These are phyloP conservation scores for Starmerella floricola DNA, from an alignment of 805 yeast species.

Conservation along the genomic window DNA sequence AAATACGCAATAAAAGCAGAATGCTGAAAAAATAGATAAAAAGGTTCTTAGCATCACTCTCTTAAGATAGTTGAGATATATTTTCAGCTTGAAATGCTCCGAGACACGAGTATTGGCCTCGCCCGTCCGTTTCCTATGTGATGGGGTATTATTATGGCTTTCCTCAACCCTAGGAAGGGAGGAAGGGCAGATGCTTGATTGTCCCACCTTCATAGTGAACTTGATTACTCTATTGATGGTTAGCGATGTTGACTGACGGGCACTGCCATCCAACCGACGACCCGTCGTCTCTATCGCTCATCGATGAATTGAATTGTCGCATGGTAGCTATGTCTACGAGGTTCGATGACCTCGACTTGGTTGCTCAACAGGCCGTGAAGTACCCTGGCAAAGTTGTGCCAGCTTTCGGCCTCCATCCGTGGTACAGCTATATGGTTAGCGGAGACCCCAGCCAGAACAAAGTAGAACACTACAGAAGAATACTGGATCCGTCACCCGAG, in stretches of 20 bases:
- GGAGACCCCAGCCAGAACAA: slow-evolving; percentile 17
- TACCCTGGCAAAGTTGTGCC: slow-evolving; percentile 28
- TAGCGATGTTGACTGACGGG: slow-evolving; percentile 28
- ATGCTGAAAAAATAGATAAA: background rate
- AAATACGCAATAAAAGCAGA: background rate
- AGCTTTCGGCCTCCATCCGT: slow-evolving; percentile 66
- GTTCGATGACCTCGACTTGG: slow-evolving; percentile 28
- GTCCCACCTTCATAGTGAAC: too few species aligned
- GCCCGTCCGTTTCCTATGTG: too few species aligned
- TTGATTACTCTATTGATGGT: too few species aligned
- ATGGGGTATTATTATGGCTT: too few species aligned
- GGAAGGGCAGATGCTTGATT: too few species aligned
- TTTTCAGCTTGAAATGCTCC: too few species aligned
- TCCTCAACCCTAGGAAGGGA: too few species aligned
- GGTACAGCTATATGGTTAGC: slow-evolving; percentile 65
- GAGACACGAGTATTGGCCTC: too few species aligned
- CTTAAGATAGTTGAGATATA: too few species aligned
- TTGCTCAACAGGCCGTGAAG: slow-evolving; percentile 23
- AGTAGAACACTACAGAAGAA: slow-evolving; percentile 41
- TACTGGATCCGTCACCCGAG: slow-evolving; percentile 36
- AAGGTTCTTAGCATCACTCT: too few species aligned
- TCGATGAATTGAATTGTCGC: slow-evolving; percentile 17
- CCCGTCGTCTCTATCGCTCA: slow-evolving; percentile 18
- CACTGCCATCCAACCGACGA: slow-evolving; percentile 34
- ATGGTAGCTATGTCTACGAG: slow-evolving; percentile 31